phyloP scores from a whole-genome alignment of 768 basidiomycete species.

The Mycena galopus region DNA sequence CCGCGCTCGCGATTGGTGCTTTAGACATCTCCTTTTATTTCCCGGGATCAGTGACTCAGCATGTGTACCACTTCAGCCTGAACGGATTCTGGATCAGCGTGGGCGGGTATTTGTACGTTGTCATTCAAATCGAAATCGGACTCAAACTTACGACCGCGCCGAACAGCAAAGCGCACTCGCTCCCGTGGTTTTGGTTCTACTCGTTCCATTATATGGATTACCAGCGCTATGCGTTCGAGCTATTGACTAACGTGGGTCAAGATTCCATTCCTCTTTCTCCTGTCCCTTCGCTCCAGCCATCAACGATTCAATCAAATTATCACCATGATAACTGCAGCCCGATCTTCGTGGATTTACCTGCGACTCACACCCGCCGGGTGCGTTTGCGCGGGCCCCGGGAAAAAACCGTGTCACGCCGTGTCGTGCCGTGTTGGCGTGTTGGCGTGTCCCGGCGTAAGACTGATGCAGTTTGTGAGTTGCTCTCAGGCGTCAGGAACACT shows the following conservation, averaged over 20 bases:
- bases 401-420: too few species aligned
- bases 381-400: too few species aligned
- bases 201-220: constrained; percentile 70
- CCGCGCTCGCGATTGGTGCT: constrained; percentile 66
- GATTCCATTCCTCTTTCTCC: not conserved
- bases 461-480: too few species aligned
- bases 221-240: constrained; percentile 60
- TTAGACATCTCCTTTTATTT: constrained; percentile 45
- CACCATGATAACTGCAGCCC: constrained; percentile 53
- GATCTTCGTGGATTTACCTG: constrained; percentile 66
- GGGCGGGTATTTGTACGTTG: constrained; percentile 58
- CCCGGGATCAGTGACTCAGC: not conserved
- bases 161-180: constrained; percentile 53
- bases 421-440: too few species aligned
- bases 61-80: constrained; percentile 46
- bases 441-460: too few species aligned
- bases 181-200: constrained; percentile 72
- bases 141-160: not conserved
- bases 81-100: constrained; percentile 73
- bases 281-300: not conserved
- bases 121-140: not conserved
- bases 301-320: not conserved
- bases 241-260: constrained; percentile 50
- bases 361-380: constrained; percentile 54
- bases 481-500: too few species aligned